Percentiles rank a stretch among this genome's conserved stretches.
phyloP scores from a whole-genome alignment of 768 basidiomycete species.

The Hygrophoropsis aurantiaca region DNA sequence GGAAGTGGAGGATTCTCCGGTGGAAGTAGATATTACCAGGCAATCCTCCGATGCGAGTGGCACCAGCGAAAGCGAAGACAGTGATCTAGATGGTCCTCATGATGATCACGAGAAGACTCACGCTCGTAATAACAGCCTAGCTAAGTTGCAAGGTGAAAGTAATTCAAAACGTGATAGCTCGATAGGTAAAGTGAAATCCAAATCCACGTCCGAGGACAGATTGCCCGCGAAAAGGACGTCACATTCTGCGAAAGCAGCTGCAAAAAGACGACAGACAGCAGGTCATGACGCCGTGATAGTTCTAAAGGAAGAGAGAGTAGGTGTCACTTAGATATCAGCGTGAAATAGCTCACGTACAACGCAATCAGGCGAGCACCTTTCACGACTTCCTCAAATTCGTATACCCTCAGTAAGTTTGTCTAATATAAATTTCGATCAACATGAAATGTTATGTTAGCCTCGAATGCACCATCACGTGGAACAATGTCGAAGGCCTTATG shows the following conservation, averaged over 20 bases:
- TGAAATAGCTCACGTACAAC: not conserved
- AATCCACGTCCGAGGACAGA: constrained; percentile 9
- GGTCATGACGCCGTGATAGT: constrained; percentile 83
- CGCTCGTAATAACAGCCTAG: constrained; percentile 54
- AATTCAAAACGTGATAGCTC: constrained; percentile 19
- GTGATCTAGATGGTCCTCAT: constrained; percentile 20
- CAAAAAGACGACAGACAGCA: constrained; percentile 40
- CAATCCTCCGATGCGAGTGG: constrained; percentile 31
- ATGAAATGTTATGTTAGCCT: constrained; percentile 43
- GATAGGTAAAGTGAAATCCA: constrained; percentile 20
- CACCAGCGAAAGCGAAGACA: constrained; percentile 35
- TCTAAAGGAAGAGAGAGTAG: constrained; percentile 83
- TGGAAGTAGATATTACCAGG: constrained; percentile 32
- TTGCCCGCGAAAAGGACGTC: constrained; percentile 13
- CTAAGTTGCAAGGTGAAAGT: constrained; percentile 51
- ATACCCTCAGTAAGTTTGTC: constrained; percentile 85
- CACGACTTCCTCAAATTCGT: constrained; percentile 93
- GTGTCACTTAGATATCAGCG: constrained; percentile 15
- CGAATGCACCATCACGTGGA: constrained; percentile 93
- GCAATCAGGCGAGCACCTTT: constrained; percentile 69
- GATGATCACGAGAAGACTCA: constrained; percentile 29
- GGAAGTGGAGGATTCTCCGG: constrained; percentile 46
- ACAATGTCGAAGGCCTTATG: constrained; percentile 90
- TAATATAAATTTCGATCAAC: not conserved
- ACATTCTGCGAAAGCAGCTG: constrained; percentile 37